These are phyloP conservation scores for Saprolegnia parasitica DNA, from an alignment of 352 stramenopile species.

Conservation along the genomic window DNA sequence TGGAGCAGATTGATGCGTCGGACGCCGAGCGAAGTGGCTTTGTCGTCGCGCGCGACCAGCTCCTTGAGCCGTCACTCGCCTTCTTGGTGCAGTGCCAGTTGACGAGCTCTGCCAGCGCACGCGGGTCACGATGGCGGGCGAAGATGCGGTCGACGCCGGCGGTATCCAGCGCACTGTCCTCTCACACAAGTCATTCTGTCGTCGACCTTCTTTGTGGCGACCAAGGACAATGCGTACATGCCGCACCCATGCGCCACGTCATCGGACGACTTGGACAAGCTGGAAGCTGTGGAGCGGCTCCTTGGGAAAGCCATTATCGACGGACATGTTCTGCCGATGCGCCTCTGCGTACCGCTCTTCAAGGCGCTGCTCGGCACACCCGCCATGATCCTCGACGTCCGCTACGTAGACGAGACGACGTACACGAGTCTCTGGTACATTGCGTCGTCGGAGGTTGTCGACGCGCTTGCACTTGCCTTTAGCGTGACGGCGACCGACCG, in stretches of 20 bases:
- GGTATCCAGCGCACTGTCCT: constrained; percentile 71
- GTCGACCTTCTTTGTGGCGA: constrained; percentile 68
- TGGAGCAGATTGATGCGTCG: constrained; percentile 70
- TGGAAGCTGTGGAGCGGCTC: constrained; percentile 65
- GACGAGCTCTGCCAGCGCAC: constrained; percentile 72
- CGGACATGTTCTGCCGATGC: constrained; percentile 64
- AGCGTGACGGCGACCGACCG: constrained; percentile 40
- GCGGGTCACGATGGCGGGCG: constrained; percentile 79
- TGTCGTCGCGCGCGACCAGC: constrained; percentile 59
- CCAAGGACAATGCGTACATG: constrained; percentile 49
- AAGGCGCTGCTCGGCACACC: constrained; percentile 71
- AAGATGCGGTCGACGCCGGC: constrained; percentile 69
- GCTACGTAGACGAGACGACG: constrained; percentile 69
- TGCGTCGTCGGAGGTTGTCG: constrained; percentile 72
- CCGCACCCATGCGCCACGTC: constrained; percentile 35
- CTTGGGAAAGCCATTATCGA: constrained; percentile 65
- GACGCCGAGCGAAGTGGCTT: neutral
- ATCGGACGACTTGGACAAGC: constrained; percentile 64
- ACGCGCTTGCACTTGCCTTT: constrained; percentile 63
- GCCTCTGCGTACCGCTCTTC: constrained; percentile 67
- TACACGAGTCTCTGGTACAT: constrained; percentile 78
- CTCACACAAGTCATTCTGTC: constrained; percentile 56
- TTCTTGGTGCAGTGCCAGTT: constrained; percentile 57
- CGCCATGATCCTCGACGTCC: constrained; percentile 71
- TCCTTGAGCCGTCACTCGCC: constrained; percentile 73